Conservation (phyloP, 345 rosid genomes). For the Linum usitatissimum region DNA sequence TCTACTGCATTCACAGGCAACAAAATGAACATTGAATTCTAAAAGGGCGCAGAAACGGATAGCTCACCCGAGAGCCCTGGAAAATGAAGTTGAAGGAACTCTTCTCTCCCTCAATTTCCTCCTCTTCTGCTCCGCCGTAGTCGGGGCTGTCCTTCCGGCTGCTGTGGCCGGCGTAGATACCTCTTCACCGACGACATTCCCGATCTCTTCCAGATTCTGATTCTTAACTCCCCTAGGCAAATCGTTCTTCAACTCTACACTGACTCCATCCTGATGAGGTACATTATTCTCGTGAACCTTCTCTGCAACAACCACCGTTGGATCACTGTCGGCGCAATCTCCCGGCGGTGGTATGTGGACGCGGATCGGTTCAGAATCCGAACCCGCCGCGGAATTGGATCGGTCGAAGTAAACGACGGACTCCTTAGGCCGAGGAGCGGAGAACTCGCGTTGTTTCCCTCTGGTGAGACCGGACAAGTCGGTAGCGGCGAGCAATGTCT, state of each 20-base stretch:
- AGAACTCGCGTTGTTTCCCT: slow-evolving; percentile 48
- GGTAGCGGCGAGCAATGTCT: slow-evolving; percentile 56
- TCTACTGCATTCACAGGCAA: neutral
- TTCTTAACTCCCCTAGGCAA: slow-evolving; percentile 17
- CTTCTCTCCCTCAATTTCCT: slow-evolving; percentile 76
- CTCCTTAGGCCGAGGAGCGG: slow-evolving; percentile 37
- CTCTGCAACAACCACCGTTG: neutral
- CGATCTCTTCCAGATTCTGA: slow-evolving; percentile 14
- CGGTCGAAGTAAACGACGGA: slow-evolving; percentile 53
- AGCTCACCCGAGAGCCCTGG: slow-evolving; percentile 79
- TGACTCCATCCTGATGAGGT: slow-evolving; percentile 9
- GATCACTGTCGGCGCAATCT: neutral
- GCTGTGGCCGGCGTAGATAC: slow-evolving; percentile 10
- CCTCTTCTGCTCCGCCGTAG: slow-evolving; percentile 34
- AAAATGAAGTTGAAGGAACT: slow-evolving; percentile 84
- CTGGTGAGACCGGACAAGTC: slow-evolving; percentile 72
- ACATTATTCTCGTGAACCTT: slow-evolving; percentile 1
- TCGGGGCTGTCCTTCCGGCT: neutral
- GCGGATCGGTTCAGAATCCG: slow-evolving; percentile 2
- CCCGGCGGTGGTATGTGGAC: neutral
- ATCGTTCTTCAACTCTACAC: neutral
- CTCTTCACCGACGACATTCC: slow-evolving; percentile 15
- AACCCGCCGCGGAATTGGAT: slow-evolving; percentile 1
- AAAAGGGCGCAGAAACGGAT: neutral
- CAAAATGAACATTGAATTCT: neutral